Evolutionary conservation across 352 stramenopile genomes (phyloP).

Genomic region (Pythium folliculosum): DNA sequence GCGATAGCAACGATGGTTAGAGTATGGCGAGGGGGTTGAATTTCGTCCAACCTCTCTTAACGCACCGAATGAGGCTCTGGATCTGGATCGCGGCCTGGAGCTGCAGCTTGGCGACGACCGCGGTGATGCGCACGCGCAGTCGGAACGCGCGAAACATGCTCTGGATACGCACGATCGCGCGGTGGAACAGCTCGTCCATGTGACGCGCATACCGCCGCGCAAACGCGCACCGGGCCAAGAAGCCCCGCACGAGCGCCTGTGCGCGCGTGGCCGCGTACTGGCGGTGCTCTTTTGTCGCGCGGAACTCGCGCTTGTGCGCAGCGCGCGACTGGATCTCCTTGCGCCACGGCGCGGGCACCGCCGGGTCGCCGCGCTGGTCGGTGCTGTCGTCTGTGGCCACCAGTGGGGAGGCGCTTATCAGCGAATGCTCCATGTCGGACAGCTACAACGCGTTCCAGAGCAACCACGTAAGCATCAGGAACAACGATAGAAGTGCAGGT

Average conservation of each 20-base stretch:
- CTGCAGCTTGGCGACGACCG: constrained; percentile 46
- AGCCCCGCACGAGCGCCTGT: constrained; percentile 50
- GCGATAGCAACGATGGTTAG: background rate
- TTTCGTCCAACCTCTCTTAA: background rate
- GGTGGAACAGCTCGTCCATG: constrained; percentile 45
- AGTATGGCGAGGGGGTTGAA: constrained; percentile 10
- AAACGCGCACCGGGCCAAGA: constrained; percentile 50
- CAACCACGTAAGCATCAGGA: background rate
- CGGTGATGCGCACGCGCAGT: constrained; percentile 42
- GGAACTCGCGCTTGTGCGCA: constrained; percentile 44
- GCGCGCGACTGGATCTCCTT: constrained; percentile 50
- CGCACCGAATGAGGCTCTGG: constrained; percentile 54
- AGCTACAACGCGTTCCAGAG: too few species aligned
- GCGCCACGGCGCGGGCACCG: constrained; percentile 36
- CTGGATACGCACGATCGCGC: constrained; percentile 52
- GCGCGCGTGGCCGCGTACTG: constrained; percentile 45
- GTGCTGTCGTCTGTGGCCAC: background rate
- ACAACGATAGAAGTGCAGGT: too few species aligned
- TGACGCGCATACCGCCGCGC: constrained; percentile 39
- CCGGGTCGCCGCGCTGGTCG: background rate
- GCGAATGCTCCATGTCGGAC: constrained; percentile 44
- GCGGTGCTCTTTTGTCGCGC: constrained; percentile 40
- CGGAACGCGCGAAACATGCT: constrained; percentile 47
- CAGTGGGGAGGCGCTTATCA: constrained; percentile 10
- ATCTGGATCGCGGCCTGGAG: constrained; percentile 50